Percentiles rank a stretch among this genome's conserved stretches.
Conservation (phyloP, 257 asterid species). For the Coffea canephora region DNA sequence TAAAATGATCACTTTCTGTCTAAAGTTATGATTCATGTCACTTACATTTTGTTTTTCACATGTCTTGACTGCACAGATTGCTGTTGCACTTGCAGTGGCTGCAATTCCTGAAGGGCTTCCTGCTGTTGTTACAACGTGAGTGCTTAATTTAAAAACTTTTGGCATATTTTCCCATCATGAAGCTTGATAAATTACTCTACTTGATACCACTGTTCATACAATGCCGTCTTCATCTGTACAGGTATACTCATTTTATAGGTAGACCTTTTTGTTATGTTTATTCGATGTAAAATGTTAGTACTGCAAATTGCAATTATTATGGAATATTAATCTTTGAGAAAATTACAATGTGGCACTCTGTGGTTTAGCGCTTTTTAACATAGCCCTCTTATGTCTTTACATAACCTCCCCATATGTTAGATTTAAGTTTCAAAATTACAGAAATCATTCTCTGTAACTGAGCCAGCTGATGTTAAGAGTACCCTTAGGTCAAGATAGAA, state of each 20-base stretch:
- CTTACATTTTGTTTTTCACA: background rate
- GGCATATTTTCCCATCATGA: conserved; percentile 9
- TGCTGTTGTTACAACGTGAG: conserved; percentile 98
- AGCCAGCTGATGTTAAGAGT: no score
- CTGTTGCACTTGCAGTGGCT: conserved; percentile 99
- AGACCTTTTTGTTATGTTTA: background rate
- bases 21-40: background rate
- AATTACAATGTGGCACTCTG: no score
- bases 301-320: background rate
- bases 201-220: background rate
- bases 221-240: background rate
- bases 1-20: background rate
- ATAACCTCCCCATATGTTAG: no score
- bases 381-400: no score
- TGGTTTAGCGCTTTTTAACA: no score
- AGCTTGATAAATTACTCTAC: background rate
- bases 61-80: conserved; percentile 55
- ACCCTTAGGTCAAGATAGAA: no score
- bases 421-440: no score
- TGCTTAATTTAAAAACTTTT: conserved; percentile 28
- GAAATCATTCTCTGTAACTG: no score
- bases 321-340: no score
- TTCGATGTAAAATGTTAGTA: background rate
- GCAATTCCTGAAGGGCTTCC: conserved; percentile 99
- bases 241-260: background rate